These are phyloP conservation scores for Boletus sp. DNA, from an alignment of 768 basidiomycete genomes.

Conservation along the genomic window DNA sequence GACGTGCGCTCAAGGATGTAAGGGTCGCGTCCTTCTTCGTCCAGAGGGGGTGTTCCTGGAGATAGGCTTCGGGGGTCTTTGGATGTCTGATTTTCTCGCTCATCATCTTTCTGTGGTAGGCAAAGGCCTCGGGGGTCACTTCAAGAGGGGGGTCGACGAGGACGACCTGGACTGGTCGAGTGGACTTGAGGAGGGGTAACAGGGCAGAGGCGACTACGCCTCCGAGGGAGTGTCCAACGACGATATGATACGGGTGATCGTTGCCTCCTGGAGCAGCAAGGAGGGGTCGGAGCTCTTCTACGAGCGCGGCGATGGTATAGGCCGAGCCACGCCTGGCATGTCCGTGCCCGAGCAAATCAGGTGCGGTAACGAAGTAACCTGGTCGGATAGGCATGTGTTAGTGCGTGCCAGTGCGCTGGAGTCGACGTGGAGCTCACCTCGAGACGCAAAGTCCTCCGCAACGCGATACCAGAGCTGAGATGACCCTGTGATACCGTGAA, in stretches of 20 bases:
- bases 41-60: neutral
- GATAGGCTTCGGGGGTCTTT: neutral
- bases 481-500: too few relatives aligned
- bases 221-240: constrained; percentile 26
- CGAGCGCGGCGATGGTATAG: constrained; percentile 17
- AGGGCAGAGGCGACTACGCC: constrained; percentile 14
- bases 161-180: constrained; percentile 10
- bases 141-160: constrained; percentile 22
- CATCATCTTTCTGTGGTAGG: neutral
- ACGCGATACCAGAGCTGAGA: too few relatives aligned
- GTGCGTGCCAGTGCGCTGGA: too few relatives aligned
- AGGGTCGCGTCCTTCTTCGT: constrained; percentile 4
- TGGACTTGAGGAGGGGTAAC: constrained; percentile 12
- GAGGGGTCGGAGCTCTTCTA: constrained; percentile 12
- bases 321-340: constrained; percentile 3
- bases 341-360: constrained; percentile 26
- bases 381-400: neutral
- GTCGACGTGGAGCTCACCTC: too few relatives aligned
- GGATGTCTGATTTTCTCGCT: neutral
- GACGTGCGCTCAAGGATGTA: neutral
- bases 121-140: neutral
- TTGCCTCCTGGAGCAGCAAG: neutral
- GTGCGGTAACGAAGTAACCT: constrained; percentile 26
- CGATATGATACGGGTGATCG: constrained; percentile 6
- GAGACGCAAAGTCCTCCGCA: neutral